A percentile compares a stretch with the other conserved stretches of the same genome.
These are phyloP conservation scores for Tilletia walkeri DNA, from an alignment of 1,284 basidiomycete species.

Conservation along the genomic window DNA sequence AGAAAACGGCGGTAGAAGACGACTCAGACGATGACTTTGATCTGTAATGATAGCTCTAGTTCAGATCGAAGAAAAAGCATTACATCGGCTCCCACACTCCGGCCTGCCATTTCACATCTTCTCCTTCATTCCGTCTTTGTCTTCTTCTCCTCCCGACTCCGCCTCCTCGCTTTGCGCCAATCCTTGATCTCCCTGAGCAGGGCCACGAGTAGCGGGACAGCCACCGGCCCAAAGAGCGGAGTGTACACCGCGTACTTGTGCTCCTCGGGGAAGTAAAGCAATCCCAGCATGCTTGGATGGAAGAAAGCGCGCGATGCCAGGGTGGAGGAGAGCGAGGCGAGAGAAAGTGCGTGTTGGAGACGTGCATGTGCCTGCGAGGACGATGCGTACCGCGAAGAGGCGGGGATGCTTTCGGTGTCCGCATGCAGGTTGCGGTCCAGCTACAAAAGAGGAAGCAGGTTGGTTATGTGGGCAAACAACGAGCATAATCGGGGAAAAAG, in stretches of 20 bases:
- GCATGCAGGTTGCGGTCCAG: background rate
- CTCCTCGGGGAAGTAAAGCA: constrained; percentile 76
- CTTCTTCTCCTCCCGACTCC: constrained; percentile 8
- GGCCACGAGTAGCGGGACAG: constrained; percentile 76
- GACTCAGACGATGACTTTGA: constrained; percentile 66
- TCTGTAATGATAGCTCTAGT: constrained; percentile 55
- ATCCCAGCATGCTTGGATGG: constrained; percentile 89
- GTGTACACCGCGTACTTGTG: constrained; percentile 57
- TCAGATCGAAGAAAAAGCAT: background rate
- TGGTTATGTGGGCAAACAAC: background rate
- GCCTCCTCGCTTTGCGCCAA: constrained; percentile 10
- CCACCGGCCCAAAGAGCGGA: constrained; percentile 55
- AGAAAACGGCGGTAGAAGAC: constrained; percentile 65
- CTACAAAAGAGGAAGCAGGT: background rate
- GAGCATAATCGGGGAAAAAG: background rate
- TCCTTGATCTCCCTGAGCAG: constrained; percentile 57
- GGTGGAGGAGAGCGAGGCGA: constrained; percentile 13
- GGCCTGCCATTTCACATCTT: background rate
- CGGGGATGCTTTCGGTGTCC: background rate
- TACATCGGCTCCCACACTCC: background rate
- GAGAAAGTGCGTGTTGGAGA: constrained; percentile 17
- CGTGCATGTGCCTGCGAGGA: background rate
- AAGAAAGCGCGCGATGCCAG: constrained; percentile 85
- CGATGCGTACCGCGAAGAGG: background rate
- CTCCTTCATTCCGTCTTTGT: constrained; percentile 12